Conservation (phyloP, 2,329 filamentous ascomycete species). For the Aspergillus thermomutatus region DNA sequence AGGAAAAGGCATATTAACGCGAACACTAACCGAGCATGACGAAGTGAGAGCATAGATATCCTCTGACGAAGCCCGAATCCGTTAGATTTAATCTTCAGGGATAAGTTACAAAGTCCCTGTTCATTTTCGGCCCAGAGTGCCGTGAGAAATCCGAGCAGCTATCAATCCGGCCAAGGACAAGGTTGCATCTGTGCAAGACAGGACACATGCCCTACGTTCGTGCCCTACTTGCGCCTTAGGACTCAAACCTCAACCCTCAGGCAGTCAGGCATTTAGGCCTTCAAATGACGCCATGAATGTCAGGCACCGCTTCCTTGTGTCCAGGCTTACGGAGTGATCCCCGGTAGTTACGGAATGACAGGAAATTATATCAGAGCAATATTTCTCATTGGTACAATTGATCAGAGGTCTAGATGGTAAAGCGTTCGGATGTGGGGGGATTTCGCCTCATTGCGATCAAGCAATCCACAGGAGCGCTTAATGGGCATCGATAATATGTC, state of each 20-base stretch:
- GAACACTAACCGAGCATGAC: too few species aligned
- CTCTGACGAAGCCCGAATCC: too few species aligned
- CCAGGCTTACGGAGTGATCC: neutral
- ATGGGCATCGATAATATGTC: conserved; percentile 1
- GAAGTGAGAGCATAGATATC: too few species aligned
- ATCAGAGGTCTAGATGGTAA: neutral
- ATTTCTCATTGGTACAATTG: neutral
- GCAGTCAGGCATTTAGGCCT: neutral
- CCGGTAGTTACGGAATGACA: neutral
- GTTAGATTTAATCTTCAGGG: too few species aligned
- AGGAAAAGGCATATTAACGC: too few species aligned
- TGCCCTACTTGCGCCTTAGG: neutral
- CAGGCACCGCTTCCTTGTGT: neutral
- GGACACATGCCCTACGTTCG: neutral
- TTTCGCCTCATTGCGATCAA: neutral
- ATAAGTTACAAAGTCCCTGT: too few species aligned
- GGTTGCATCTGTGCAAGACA: neutral
- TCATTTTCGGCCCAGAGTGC: too few species aligned
- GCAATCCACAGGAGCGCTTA: neutral
- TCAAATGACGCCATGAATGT: neutral
- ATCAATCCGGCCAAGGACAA: neutral
- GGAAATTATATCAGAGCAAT: neutral
- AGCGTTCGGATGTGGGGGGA: neutral
- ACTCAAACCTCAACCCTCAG: neutral
- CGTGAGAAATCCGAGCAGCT: too few species aligned